Conservation (phyloP, 192 early-diverging fungal genomes). For the Rhizoclosmatium sp. region DNA sequence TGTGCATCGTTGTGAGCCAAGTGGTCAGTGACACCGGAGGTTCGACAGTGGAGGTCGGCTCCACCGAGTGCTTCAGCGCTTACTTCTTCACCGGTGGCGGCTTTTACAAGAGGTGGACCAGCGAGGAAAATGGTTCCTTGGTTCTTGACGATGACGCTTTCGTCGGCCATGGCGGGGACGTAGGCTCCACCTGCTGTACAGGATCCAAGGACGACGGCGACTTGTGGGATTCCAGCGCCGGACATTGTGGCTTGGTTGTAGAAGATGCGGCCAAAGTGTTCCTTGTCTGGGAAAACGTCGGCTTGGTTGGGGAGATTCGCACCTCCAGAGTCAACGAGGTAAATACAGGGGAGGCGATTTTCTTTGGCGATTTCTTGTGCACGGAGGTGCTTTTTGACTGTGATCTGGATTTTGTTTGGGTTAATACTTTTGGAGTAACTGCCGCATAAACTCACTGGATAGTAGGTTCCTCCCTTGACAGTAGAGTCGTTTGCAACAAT, state of each 20-base stretch:
- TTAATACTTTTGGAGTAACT: background rate
- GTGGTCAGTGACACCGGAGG: conserved; percentile 96
- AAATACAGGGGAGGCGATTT: conserved; percentile 94
- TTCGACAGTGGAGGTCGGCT: conserved; percentile 93
- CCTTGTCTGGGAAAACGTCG: conserved; percentile 94
- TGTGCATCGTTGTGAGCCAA: conserved; percentile 87
- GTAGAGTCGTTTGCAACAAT: conserved; percentile 97
- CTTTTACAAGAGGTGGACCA: conserved; percentile 94
- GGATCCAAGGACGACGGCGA: conserved; percentile 96
- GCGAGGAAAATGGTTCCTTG: conserved; percentile 98
- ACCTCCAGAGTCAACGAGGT: conserved; percentile 94
- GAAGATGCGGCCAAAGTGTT: conserved; percentile 91
- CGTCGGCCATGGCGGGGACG: conserved; percentile 98
- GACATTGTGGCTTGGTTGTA: conserved; percentile 85
- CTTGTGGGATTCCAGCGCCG: conserved; percentile 85
- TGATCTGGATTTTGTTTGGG: conserved; percentile 34
- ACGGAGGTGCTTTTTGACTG: conserved; percentile 95
- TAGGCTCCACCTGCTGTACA: conserved; percentile 97
- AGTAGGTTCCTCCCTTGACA: conserved; percentile 98
- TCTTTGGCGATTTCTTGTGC: conserved; percentile 96
- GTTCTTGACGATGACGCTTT: conserved; percentile 93
- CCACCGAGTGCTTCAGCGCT: conserved; percentile 94
- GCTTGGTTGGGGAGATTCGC: conserved; percentile 86
- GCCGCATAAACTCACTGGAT: conserved; percentile 66
- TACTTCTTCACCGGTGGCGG: conserved; percentile 95